Evolutionary conservation across 2,329 filamentous ascomycete genomes (phyloP), one percentile per base, ranked within the genome.

Genomic region (Aspergillus sp.): DNA sequence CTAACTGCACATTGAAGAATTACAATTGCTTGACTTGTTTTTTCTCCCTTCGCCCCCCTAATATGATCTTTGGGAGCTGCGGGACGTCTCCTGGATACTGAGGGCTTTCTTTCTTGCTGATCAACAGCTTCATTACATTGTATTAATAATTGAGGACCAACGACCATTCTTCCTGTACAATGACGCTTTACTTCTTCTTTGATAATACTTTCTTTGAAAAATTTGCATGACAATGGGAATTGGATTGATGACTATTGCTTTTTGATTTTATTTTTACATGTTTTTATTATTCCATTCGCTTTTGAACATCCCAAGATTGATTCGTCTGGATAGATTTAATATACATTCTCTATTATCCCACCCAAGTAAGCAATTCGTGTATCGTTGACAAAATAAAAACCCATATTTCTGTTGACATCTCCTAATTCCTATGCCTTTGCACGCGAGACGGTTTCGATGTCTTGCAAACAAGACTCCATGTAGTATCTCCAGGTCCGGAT

Each of bases 101-200:
- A 48, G 43, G 49, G 46, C 33, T 43, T 48, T 37, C 42, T 45
- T 41, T 12, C 51, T 42, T 41, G 32, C 43, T 50, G 45, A 48
- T 54, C 44, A 50, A 47, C 48, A 50, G 47, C 33, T 41, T 47
- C 27, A 42, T 41, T 54, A 56, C 47, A 43, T 33, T 64, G 60
- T 62, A 63, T 61, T 62, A 65, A 62, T 65, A 63, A 47, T 54
- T 44, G 38, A 46, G 50, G 53, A 37, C 42, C 29, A 39, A 37
- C 39, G 41, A 36, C 49, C 33, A 52, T 52, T 54, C 51, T 48
- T 44, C 47, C 40, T 49, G 47, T 53, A 54, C 52, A 51, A 50
- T 52, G 47, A 47, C 52, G 55, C 57, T 51, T 39, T 50, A 48
- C 42, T 49, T 47, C 38, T 38, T 36, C 45, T 41, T 51, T 38